phyloP scores from a whole-genome alignment of 129 eudicot genomes.

The Sambucus nigra region DNA sequence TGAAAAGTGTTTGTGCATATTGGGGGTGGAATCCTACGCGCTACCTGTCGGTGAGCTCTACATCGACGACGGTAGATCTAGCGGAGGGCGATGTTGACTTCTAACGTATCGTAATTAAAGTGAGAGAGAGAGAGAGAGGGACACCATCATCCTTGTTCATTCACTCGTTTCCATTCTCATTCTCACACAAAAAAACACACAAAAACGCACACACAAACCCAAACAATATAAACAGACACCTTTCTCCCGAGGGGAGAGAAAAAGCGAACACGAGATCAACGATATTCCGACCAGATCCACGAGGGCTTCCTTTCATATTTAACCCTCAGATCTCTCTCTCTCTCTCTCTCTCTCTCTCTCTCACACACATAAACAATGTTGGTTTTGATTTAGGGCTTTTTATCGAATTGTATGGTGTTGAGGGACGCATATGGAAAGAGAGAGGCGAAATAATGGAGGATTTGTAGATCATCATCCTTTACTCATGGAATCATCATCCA shows the following conservation, averaged over 20 bases:
- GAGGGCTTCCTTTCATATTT: not conserved
- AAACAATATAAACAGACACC: not conserved
- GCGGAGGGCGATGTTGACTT: not conserved
- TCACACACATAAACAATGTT: not conserved
- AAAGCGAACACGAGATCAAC: not conserved
- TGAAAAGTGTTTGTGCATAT: too few species aligned
- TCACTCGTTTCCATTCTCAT: not conserved
- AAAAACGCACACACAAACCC: not conserved
- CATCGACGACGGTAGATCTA: not conserved
- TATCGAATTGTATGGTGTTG: not conserved
- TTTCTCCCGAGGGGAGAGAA: not conserved
- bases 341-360: not conserved
- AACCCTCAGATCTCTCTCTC: not conserved
- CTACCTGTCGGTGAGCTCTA: not conserved
- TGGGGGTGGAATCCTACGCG: too few species aligned
- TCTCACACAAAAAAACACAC: constrained; percentile 1
- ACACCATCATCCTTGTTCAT: not conserved
- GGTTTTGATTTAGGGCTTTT: not conserved
- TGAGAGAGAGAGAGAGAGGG: not conserved
- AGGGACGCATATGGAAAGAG: constrained; percentile 9
- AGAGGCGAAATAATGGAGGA: constrained; percentile 16
- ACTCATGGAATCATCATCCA: constrained; percentile 18
- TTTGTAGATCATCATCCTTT: constrained; percentile 12
- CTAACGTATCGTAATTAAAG: not conserved
- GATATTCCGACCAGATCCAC: constrained; percentile 8